Conservation (phyloP, 2,329 filamentous ascomycete species). For the Neofusicoccum sp. region DNA sequence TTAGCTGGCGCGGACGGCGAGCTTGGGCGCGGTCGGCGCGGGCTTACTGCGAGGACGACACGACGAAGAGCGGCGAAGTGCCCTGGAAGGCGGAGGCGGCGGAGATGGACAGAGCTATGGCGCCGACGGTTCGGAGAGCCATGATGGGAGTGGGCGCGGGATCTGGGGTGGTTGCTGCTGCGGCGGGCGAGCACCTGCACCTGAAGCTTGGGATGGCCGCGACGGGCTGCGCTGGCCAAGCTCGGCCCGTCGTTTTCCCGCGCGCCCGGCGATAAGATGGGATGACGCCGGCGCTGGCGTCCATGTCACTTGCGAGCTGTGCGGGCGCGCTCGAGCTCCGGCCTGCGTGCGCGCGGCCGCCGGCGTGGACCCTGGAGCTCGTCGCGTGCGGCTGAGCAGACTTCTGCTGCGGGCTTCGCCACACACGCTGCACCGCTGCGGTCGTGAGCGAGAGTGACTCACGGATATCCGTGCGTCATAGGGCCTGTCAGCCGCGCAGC, state of each 20-base stretch:
- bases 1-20: constrained; percentile 24
- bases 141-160: constrained; percentile 27
- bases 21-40: background rate
- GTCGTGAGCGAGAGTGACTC: constrained; percentile 1
- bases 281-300: background rate
- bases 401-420: background rate
- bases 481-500: background rate
- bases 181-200: constrained; percentile 6
- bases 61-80: constrained; percentile 84
- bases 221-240: constrained; percentile 21
- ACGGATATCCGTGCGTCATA: constrained; percentile 14
- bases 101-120: constrained; percentile 51
- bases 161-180: constrained; percentile 20
- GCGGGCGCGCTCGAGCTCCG: no score
- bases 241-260: constrained; percentile 20
- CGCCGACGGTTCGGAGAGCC: constrained; percentile 47
- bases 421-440: background rate
- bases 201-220: constrained; percentile 17
- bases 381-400: background rate
- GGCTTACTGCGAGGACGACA: constrained; percentile 73
- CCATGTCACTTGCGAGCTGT: no score
- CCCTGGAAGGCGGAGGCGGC: constrained; percentile 71
- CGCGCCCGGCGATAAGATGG: constrained; percentile 15
- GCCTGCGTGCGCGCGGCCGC: background rate
- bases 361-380: background rate